Conservation (phyloP, 148 eudicot genomes). For the Rhododendron ferrugineum region DNA sequence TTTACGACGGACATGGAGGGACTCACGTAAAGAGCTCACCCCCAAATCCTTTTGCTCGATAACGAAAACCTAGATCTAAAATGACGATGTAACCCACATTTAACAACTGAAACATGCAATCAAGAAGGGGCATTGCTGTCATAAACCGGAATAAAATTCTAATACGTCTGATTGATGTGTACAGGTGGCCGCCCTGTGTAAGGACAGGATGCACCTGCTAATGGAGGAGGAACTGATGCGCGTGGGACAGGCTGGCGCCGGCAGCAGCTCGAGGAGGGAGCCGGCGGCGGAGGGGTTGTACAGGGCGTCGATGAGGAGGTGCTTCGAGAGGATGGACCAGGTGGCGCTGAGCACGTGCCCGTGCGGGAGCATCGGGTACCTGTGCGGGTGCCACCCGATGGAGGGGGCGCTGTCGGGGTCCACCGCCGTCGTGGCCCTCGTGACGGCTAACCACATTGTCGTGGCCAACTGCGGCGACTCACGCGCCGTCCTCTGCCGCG, state of each 20-base stretch:
- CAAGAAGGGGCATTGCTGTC: neutral
- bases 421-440: constrained; percentile 41
- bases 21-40: constrained; percentile 28
- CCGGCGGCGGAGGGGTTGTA: constrained; percentile 15
- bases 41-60: neutral
- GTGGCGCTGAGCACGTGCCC: constrained; percentile 27
- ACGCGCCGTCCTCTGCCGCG: constrained; percentile 42
- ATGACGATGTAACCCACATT: neutral
- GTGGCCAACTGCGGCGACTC: constrained; percentile 59
- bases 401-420: constrained; percentile 19
- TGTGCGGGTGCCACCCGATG: constrained; percentile 20
- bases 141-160: neutral
- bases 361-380: constrained; percentile 16
- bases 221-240: constrained; percentile 29
- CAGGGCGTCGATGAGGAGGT: constrained; percentile 15
- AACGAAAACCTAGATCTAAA: neutral
- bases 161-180: neutral
- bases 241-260: neutral
- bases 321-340: constrained; percentile 36
- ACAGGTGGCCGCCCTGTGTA: constrained; percentile 42
- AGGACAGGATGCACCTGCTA: constrained; percentile 30
- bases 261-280: neutral
- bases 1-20: constrained; percentile 54
- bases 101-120: neutral
- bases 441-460: constrained; percentile 23